Conservation (phyloP, 2,329 filamentous ascomycete species). For the Fusarium fracticaudum region DNA sequence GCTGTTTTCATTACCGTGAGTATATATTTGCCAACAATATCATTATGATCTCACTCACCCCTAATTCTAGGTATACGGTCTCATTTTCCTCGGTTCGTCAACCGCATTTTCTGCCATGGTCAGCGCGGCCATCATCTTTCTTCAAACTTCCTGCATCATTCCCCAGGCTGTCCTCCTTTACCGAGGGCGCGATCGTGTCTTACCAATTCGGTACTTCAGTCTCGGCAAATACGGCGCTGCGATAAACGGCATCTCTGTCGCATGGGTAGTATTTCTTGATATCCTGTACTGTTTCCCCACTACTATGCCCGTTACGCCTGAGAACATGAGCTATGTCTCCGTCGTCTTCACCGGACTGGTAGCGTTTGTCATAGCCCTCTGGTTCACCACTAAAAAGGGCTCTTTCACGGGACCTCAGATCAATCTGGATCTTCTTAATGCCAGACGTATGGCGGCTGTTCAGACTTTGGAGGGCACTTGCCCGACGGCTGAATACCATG, state of each 20-base stretch:
- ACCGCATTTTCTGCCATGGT: conserved; percentile 44
- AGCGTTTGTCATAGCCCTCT: conserved; percentile 27
- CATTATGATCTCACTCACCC: fast-evolving
- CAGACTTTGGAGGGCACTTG: background rate
- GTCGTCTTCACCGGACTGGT: conserved; percentile 29
- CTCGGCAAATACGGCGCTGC: conserved; percentile 37
- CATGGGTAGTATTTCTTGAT: conserved; percentile 34
- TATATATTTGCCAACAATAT: fast-evolving
- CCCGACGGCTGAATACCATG: background rate
- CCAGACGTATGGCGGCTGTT: conserved; percentile 19
- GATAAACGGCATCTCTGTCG: conserved; percentile 36
- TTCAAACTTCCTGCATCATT: conserved; percentile 39
- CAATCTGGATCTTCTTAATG: conserved; percentile 27
- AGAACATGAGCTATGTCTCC: conserved; percentile 40
- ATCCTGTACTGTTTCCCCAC: conserved; percentile 36
- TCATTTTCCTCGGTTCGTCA: conserved; percentile 44
- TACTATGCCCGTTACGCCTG: conserved; percentile 22
- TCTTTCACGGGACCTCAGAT: conserved; percentile 34
- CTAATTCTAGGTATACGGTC: conserved; percentile 34
- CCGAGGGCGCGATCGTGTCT: conserved; percentile 38
- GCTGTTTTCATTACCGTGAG: conserved; percentile 19
- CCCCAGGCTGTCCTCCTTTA: conserved; percentile 42
- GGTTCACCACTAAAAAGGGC: conserved; percentile 33
- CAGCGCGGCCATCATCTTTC: conserved; percentile 41
- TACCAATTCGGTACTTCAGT: conserved; percentile 39